Conservation (phyloP, 305 asterid species). For the Fraxinus platypoda region DNA sequence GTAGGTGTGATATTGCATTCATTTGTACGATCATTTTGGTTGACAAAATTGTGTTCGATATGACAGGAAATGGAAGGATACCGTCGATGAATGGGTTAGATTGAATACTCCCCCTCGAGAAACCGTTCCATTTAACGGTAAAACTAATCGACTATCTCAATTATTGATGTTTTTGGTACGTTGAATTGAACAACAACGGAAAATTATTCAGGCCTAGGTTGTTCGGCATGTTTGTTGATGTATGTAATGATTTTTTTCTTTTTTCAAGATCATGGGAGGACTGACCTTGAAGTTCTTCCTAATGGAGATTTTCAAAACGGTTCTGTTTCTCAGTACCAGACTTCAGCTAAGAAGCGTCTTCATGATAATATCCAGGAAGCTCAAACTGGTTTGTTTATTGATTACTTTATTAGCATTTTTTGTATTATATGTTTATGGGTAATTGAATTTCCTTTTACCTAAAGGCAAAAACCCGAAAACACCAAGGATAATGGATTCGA, state of each 20-base stretch:
- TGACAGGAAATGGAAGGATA: constrained; percentile 55
- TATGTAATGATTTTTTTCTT: not conserved
- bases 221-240: not conserved
- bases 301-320: constrained; percentile 4
- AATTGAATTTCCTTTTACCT: not conserved
- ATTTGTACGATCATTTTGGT: not conserved
- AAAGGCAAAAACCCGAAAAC: constrained; percentile 38
- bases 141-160: not conserved
- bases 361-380: constrained; percentile 19
- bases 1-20: not conserved
- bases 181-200: not conserved
- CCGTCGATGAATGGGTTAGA: constrained; percentile 60
- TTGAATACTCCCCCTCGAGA: constrained; percentile 33
- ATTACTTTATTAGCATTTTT: not conserved
- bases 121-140: constrained; percentile 31
- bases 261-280: constrained; percentile 16
- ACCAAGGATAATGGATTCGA: constrained; percentile 13
- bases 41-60: not conserved
- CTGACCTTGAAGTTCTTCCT: not conserved
- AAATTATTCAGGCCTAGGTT: not conserved
- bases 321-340: constrained; percentile 17
- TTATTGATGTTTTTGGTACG: not conserved
- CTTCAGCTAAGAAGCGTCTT: constrained; percentile 21
- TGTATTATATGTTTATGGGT: not conserved
- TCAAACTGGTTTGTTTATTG: constrained; percentile 29